phyloP scores from a whole-genome alignment of 371 early-diverging fungal genomes.

The Lichtheimia corymbifera region DNA sequence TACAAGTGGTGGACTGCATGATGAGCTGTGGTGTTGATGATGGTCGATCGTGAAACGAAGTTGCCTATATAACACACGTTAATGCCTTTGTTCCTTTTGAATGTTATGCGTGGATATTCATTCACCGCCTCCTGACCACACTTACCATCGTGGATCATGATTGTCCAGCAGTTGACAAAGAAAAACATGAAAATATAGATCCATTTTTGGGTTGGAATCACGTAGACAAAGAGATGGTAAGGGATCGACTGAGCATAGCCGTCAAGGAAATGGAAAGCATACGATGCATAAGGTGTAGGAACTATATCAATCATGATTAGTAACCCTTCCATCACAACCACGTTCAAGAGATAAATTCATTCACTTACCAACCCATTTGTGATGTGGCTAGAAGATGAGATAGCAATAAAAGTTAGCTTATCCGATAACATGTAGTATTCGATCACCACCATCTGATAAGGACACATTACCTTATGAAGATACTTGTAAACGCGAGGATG shows the following conservation, averaged over 20 bases:
- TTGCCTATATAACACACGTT: constrained; percentile 42
- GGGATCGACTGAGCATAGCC: constrained; percentile 93
- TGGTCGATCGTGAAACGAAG: constrained; percentile 55
- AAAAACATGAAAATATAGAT: constrained; percentile 83
- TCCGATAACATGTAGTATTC: background rate
- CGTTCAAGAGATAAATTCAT: background rate
- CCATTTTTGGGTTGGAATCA: constrained; percentile 89
- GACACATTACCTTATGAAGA: constrained; percentile 78
- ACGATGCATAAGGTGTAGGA: constrained; percentile 93
- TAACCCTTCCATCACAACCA: no score
- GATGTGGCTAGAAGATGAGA: constrained; percentile 41
- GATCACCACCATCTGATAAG: background rate
- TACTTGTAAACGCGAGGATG: constrained; percentile 84
- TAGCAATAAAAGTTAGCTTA: background rate
- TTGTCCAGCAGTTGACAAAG: constrained; percentile 95
- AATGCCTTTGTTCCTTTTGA: background rate
- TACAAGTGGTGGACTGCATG: constrained; percentile 96
- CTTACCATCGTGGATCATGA: constrained; percentile 95
- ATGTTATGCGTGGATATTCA: no score
- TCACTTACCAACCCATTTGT: constrained; percentile 52
- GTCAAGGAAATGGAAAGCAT: constrained; percentile 94
- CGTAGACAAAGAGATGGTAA: constrained; percentile 86
- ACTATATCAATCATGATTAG: constrained; percentile 41
- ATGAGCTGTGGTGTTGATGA: constrained; percentile 90
- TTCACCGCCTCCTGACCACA: background rate